Evolutionary conservation across 441 rosid species (phyloP).

Genomic region (Eutrema salsugineum): DNA sequence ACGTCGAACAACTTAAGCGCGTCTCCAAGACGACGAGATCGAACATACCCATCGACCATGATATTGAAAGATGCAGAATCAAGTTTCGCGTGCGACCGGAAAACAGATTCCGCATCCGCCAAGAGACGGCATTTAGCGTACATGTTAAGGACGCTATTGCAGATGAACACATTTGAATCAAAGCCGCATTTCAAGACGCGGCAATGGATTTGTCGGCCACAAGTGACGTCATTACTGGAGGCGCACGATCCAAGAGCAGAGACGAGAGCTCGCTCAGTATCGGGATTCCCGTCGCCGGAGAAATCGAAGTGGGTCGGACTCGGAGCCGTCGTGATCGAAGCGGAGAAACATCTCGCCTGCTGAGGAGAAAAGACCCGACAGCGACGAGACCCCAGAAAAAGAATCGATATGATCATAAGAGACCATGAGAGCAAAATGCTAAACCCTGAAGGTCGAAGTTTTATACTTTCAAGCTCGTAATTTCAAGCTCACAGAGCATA

Average conservation of each 20-base stretch:
- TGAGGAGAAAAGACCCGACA: constrained; percentile 32
- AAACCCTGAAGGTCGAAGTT: not conserved
- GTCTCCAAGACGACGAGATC: constrained; percentile 43
- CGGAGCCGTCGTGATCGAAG: constrained; percentile 1
- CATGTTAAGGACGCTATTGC: constrained; percentile 71
- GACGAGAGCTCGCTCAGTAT: constrained; percentile 48
- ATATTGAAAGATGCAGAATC: constrained; percentile 67
- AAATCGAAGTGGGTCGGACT: not conserved
- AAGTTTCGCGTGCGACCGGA: constrained; percentile 27
- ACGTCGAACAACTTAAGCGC: constrained; percentile 61
- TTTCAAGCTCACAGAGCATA: not conserved
- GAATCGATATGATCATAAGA: constrained; percentile 40
- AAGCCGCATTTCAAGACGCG: constrained; percentile 51
- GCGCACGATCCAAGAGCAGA: constrained; percentile 68
- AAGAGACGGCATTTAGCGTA: constrained; percentile 62
- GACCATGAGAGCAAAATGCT: constrained; percentile 30
- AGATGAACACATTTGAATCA: constrained; percentile 53
- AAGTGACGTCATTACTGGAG: constrained; percentile 30
- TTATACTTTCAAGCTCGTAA: not conserved
- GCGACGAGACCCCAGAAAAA: constrained; percentile 23
- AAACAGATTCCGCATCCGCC: constrained; percentile 49
- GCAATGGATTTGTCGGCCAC: constrained; percentile 58
- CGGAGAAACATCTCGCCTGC: constrained; percentile 20
- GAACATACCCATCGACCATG: constrained; percentile 56
- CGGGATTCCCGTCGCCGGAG: constrained; percentile 7